Percentiles rank a stretch among this genome's conserved stretches.
phyloP scores from a whole-genome alignment of 768 basidiomycete species.

The Kondoa subrosea region DNA sequence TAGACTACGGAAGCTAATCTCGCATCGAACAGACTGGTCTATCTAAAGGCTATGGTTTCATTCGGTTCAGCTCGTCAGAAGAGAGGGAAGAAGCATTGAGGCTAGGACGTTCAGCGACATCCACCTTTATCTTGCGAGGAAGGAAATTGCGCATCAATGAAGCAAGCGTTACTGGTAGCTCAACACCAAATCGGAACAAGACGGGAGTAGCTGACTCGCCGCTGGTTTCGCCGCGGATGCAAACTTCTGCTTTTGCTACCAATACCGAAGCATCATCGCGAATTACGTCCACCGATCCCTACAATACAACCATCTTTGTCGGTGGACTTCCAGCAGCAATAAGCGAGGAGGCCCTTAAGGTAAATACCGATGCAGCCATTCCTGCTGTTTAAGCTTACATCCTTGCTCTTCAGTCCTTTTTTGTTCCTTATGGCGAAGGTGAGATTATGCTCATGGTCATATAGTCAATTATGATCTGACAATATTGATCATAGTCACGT shows the following conservation, averaged over 20 bases:
- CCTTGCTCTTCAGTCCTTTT: neutral
- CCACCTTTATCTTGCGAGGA: slow-evolving; percentile 24
- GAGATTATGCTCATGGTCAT: neutral
- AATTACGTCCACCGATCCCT: slow-evolving; percentile 45
- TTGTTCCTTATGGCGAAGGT: slow-evolving; percentile 36
- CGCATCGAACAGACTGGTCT: too few relatives aligned
- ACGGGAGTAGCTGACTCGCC: too few relatives aligned
- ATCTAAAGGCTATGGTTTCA: slow-evolving; percentile 81
- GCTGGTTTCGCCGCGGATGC: too few relatives aligned
- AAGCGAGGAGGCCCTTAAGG: slow-evolving; percentile 67
- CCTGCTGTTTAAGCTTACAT: neutral
- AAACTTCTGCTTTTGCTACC: too few relatives aligned
- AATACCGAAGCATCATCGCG: neutral
- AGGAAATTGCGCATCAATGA: slow-evolving; percentile 26
- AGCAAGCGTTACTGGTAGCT: slow-evolving; percentile 20
- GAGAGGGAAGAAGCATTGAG: slow-evolving; percentile 70
- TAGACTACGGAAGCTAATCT: too few relatives aligned
- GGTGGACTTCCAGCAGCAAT: slow-evolving; percentile 77
- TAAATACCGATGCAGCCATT: neutral
- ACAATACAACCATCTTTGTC: slow-evolving; percentile 86
- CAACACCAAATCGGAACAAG: neutral
- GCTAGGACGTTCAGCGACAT: slow-evolving; percentile 39
- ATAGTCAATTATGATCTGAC: slow-evolving; percentile 10
- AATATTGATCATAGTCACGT: slow-evolving; percentile 15
- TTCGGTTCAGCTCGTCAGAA: slow-evolving; percentile 71